These are phyloP conservation scores for Vigna unguiculata DNA, from an alignment of 306 rosid genomes.

Conservation along the genomic window DNA sequence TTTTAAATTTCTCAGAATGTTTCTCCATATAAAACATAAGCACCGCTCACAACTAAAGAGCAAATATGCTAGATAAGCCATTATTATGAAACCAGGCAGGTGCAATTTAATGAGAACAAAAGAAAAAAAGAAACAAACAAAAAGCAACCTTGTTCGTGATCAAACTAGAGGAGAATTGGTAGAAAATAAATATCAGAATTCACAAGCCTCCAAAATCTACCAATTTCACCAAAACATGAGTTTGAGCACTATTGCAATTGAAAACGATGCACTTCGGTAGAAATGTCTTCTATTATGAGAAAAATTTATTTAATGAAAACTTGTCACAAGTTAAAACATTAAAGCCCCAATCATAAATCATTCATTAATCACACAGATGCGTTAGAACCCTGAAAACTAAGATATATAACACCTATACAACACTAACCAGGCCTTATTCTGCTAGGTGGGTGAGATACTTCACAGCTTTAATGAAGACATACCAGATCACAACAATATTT, in stretches of 20 bases:
- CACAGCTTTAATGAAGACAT: conserved; percentile 8
- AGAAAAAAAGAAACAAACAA: not conserved
- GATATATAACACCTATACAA: not conserved
- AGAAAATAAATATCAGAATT: conserved; percentile 9
- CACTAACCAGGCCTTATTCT: conserved; percentile 20
- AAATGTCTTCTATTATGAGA: conserved; percentile 5
- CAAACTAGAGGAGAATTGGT: conserved; percentile 3
- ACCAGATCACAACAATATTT: conserved; percentile 1
- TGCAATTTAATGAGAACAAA: not conserved
- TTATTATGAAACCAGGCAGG: not conserved
- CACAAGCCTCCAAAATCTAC: conserved; percentile 6
- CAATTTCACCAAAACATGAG: conserved; percentile 16
- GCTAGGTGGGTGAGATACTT: not conserved
- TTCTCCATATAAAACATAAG: conserved; percentile 6
- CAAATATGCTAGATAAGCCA: not conserved
- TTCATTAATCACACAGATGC: not conserved
- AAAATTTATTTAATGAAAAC: conserved; percentile 5
- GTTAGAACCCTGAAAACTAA: conserved; percentile 8
- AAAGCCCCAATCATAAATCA: not conserved
- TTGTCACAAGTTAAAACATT: not conserved
- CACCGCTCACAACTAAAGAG: not conserved
- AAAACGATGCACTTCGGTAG: conserved; percentile 2
- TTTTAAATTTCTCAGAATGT: conserved; percentile 6
- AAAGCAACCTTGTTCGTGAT: not conserved
- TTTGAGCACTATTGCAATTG: not conserved